A percentile compares a stretch with the other conserved stretches of the same genome.
These are phyloP conservation scores for Penicillium verhagenii DNA, from an alignment of 495 filamentous ascomycete species.

Conservation along the genomic window DNA sequence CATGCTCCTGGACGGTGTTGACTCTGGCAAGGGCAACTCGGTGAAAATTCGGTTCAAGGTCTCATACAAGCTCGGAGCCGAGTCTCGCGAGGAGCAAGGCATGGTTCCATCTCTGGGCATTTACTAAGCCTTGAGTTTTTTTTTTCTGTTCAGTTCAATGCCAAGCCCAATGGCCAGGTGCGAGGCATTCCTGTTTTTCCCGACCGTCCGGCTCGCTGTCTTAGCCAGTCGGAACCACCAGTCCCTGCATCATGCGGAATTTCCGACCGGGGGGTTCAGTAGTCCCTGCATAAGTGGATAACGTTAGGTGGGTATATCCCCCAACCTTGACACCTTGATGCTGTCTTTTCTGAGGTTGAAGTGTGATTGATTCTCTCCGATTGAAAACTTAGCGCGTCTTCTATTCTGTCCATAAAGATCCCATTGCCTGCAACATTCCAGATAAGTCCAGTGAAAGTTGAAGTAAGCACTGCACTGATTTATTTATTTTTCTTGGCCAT, in stretches of 20 bases:
- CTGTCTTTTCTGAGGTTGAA: not conserved
- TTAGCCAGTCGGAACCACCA: conserved; percentile 2
- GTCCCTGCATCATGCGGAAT: not conserved
- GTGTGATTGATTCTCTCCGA: conserved; percentile 5
- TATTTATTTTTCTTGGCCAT: not conserved
- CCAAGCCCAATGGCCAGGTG: conserved; percentile 1
- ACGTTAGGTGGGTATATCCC: too few species aligned
- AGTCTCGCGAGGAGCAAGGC: conserved; percentile 75
- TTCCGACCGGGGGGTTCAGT: not conserved
- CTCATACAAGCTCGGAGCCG: conserved; percentile 67
- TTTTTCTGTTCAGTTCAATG: not conserved
- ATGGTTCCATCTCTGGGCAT: conserved; percentile 85
- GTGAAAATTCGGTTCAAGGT: conserved; percentile 90
- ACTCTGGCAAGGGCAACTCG: conserved; percentile 64
- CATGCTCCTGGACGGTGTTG: conserved; percentile 73
- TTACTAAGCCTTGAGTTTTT: conserved; percentile 38
- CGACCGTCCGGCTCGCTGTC: not conserved
- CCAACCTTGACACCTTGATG: not conserved
- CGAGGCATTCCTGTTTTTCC: not conserved
- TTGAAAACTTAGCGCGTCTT: conserved; percentile 25
- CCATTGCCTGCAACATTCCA: conserved; percentile 13
- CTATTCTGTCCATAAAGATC: conserved; percentile 25
- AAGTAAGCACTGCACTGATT: not conserved
- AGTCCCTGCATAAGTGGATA: not conserved
- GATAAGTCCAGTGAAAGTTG: conserved; percentile 7